Conservation (phyloP, 129 eudicot genomes). For the Oenanthe sinensis region DNA sequence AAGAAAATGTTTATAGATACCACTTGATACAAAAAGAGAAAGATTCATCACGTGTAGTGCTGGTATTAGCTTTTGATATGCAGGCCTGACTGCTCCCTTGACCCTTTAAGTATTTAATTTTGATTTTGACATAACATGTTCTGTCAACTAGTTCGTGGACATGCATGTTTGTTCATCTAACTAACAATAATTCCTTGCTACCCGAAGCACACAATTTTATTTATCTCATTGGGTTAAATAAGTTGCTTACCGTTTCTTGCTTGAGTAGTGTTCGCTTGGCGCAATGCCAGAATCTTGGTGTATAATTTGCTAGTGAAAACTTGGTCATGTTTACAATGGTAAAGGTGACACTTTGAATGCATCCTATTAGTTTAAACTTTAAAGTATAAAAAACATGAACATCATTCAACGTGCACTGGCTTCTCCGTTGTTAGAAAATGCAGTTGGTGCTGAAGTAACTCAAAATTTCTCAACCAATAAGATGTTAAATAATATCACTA, state of each 20-base stretch:
- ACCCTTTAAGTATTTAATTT: not conserved
- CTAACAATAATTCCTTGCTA: not conserved
- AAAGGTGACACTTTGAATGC: not conserved
- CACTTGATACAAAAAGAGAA: not conserved
- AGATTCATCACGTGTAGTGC: constrained; percentile 7
- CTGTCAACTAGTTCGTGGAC: not conserved
- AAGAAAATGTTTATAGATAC: not conserved
- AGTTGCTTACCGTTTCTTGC: not conserved
- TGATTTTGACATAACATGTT: not conserved
- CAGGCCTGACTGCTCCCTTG: not conserved
- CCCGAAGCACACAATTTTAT: not conserved
- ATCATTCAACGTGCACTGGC: not conserved
- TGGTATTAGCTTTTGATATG: not conserved
- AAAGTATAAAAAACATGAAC: not conserved
- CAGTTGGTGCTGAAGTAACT: not conserved
- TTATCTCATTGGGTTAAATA: not conserved
- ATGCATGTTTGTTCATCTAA: not conserved
- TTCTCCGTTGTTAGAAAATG: not conserved
- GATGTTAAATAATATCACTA: not conserved
- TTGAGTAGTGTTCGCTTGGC: not conserved
- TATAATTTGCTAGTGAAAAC: not conserved
- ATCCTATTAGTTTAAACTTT: not conserved
- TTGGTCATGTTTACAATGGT: not conserved
- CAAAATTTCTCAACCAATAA: not conserved
- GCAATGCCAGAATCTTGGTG: not conserved